Percentiles rank a stretch among this genome's conserved stretches.
Conservation (phyloP, 495 filamentous ascomycete species). For the Aspergillus egyptiacus region DNA sequence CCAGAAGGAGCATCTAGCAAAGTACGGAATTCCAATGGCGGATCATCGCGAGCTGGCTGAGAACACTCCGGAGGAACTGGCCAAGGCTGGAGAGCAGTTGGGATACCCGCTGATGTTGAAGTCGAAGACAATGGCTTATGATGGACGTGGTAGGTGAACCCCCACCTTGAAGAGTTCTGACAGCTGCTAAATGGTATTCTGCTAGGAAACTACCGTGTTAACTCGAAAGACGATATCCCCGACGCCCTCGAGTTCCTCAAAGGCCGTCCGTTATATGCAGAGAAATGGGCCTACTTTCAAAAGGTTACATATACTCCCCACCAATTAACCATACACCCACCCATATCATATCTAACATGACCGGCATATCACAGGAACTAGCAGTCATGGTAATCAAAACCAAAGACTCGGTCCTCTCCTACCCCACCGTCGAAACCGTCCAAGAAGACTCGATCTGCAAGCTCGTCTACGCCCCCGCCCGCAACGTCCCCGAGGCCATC, state of each 20-base stretch:
- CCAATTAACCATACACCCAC: not conserved
- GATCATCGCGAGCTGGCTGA: constrained; percentile 56
- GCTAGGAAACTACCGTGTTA: constrained; percentile 71
- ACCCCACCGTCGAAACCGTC: constrained; percentile 87
- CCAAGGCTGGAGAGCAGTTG: constrained; percentile 55
- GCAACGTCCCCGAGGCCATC: constrained; percentile 56
- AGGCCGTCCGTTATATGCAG: constrained; percentile 73
- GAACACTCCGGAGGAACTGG: constrained; percentile 51
- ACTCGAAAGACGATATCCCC: constrained; percentile 59
- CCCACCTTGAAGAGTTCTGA: not conserved
- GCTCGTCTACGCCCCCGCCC: constrained; percentile 80
- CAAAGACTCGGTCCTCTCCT: constrained; percentile 69
- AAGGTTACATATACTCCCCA: constrained; percentile 34
- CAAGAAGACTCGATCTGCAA: constrained; percentile 97
- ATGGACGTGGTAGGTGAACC: constrained; percentile 60
- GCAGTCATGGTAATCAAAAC: constrained; percentile 95
- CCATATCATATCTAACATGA: constrained; percentile 4
- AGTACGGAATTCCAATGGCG: constrained; percentile 63
- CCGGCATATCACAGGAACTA: constrained; percentile 50
- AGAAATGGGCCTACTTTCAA: constrained; percentile 82
- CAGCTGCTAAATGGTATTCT: not conserved
- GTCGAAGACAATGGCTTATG: constrained; percentile 86
- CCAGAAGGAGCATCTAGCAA: constrained; percentile 76
- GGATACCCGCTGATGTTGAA: constrained; percentile 95
- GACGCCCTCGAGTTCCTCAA: constrained; percentile 63